Evolutionary conservation across 2,329 filamentous ascomycete genomes (phyloP).

Genomic region (Colletotrichum sp.): DNA sequence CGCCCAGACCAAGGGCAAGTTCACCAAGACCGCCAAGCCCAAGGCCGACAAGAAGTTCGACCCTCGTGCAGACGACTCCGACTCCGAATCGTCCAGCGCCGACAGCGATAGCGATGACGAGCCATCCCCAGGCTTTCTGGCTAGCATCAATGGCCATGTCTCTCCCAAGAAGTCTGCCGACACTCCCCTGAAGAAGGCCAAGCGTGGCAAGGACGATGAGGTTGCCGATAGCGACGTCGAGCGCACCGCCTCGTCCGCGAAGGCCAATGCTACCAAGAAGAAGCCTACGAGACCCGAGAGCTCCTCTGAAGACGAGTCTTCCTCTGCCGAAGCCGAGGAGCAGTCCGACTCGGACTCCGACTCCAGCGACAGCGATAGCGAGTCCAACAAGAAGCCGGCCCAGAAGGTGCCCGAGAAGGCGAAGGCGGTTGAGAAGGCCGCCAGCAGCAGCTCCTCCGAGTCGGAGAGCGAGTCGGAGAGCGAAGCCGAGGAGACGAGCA

Average conservation of each 20-base stretch:
- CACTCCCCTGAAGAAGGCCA: conserved; percentile 16
- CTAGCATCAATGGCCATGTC: conserved; percentile 11
- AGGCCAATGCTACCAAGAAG: conserved; percentile 22
- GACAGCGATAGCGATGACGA: conserved; percentile 3
- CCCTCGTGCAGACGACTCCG: conserved; percentile 16
- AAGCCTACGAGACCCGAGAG: conserved; percentile 25
- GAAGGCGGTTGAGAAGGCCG: not conserved
- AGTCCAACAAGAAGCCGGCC: conserved; percentile 22
- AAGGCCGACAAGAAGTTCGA: conserved; percentile 23
- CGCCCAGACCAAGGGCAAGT: not conserved
- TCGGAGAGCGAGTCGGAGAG: conserved; percentile 29
- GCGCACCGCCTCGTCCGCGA: conserved; percentile 30
- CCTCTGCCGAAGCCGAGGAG: conserved; percentile 29
- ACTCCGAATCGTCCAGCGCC: conserved; percentile 31
- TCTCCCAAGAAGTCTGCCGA: conserved; percentile 5
- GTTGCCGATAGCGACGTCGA: conserved; percentile 49
- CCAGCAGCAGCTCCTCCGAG: conserved; percentile 20
- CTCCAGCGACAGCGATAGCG: conserved; percentile 32
- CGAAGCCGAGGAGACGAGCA: conserved; percentile 26
- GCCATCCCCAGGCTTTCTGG: not conserved
- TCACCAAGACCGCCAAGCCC: conserved; percentile 17
- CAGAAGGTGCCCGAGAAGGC: conserved; percentile 25
- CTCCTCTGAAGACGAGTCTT: conserved; percentile 16
- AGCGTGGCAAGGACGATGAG: conserved; percentile 38
- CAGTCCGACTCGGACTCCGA: conserved; percentile 21